Evolutionary conservation across 2,329 filamentous ascomycete species (phyloP).

Genomic region (Botrytis hyacinthi): DNA sequence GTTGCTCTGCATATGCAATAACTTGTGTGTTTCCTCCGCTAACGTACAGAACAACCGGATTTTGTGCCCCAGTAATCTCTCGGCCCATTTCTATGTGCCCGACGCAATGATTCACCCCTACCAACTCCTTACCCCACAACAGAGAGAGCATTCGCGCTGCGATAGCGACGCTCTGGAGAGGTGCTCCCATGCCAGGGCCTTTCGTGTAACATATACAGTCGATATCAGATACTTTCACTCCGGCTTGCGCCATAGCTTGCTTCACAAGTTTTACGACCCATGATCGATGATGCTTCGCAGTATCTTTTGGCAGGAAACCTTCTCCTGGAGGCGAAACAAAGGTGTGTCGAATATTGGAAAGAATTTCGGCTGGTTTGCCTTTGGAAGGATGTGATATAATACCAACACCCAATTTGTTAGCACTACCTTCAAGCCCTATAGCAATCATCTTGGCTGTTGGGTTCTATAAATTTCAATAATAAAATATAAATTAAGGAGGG

Average conservation of each 20-base stretch:
- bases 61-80: constrained; percentile 81
- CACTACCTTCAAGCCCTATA: constrained; percentile 83
- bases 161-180: constrained; percentile 80
- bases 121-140: constrained; percentile 83
- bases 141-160: constrained; percentile 78
- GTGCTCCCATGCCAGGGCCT: constrained; percentile 95
- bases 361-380: constrained; percentile 58
- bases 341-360: constrained; percentile 92
- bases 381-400: constrained; percentile 73
- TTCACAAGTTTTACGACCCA: constrained; percentile 83
- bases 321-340: constrained; percentile 89
- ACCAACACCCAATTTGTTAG: constrained; percentile 96
- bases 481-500: constrained; percentile 2
- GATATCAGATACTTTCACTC: constrained; percentile 61
- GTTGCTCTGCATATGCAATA: constrained; percentile 90
- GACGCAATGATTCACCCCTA: constrained; percentile 97
- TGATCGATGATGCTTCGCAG: constrained; percentile 83
- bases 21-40: constrained; percentile 96
- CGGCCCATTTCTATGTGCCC: constrained; percentile 99
- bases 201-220: constrained; percentile 95
- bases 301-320: constrained; percentile 95
- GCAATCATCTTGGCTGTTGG: constrained; percentile 53
- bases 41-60: constrained; percentile 95
- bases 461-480: not conserved
- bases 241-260: constrained; percentile 70